These are phyloP conservation scores for Stemphylium vesicarium DNA, from an alignment of 2,329 filamentous ascomycete genomes.

Conservation along the genomic window DNA sequence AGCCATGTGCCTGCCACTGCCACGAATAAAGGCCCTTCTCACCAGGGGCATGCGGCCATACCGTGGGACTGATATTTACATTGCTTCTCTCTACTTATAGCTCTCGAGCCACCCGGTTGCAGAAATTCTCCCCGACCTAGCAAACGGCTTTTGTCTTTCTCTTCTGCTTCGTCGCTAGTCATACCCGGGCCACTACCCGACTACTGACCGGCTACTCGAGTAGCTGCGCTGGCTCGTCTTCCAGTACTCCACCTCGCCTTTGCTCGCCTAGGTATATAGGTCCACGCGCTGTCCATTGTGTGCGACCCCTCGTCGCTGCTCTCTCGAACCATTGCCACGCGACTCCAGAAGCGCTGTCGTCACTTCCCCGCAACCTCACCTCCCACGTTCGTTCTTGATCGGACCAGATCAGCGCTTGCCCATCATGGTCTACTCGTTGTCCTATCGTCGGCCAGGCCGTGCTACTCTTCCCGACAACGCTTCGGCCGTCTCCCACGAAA, in stretches of 20 bases:
- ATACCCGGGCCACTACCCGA: background rate
- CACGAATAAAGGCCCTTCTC: constrained; percentile 2
- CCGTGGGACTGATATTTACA: background rate
- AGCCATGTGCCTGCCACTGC: constrained; percentile 12
- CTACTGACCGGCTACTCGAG: background rate
- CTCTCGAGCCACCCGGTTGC: background rate
- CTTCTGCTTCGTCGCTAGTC: background rate
- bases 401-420: constrained; percentile 3
- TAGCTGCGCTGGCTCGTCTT: background rate
- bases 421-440: constrained; percentile 56
- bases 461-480: constrained; percentile 37
- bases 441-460: constrained; percentile 54
- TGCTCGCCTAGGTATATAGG: constrained; percentile 3
- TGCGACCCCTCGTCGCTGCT: constrained; percentile 7
- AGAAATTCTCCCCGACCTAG: background rate
- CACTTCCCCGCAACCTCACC: constrained; percentile 3
- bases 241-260: background rate
- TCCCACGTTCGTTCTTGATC: constrained; percentile 6
- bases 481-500: constrained; percentile 35
- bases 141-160: background rate
- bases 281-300: constrained; percentile 5
- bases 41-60: background rate
- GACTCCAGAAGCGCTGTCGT: constrained; percentile 7
- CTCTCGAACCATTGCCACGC: constrained; percentile 6
- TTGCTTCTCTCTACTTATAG: background rate